These are phyloP conservation scores for Limtongia smithiae DNA, from an alignment of 805 yeast species.

Conservation along the genomic window DNA sequence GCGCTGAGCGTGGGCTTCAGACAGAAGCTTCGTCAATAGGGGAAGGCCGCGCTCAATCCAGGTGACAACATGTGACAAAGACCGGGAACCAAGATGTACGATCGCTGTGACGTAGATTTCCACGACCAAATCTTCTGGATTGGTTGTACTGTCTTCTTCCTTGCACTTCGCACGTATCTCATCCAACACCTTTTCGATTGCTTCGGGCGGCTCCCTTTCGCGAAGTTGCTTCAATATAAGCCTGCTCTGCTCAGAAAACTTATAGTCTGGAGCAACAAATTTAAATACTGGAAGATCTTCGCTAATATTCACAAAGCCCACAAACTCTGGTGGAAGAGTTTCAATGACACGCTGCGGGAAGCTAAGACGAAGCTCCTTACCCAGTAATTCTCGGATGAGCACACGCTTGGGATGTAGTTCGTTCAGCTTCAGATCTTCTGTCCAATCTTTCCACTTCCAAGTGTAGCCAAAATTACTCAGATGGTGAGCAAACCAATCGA, in stretches of 20 bases:
- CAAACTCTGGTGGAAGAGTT: constrained; percentile 63
- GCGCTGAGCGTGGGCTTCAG: constrained; percentile 31
- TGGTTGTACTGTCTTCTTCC: constrained; percentile 29
- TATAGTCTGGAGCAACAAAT: constrained; percentile 33
- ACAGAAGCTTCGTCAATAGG: constrained; percentile 37
- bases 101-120: constrained; percentile 65
- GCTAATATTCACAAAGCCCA: constrained; percentile 10
- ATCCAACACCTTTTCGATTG: constrained; percentile 14
- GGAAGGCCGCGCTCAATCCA: constrained; percentile 46
- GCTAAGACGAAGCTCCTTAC: constrained; percentile 80
- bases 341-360: constrained; percentile 66
- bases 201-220: constrained; percentile 20
- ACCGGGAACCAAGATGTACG: constrained; percentile 81
- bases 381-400: constrained; percentile 72
- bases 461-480: constrained; percentile 89
- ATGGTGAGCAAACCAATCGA: constrained; percentile 92
- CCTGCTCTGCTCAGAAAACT: constrained; percentile 16
- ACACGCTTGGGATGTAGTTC: constrained; percentile 66
- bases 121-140: constrained; percentile 35
- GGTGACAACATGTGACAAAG: constrained; percentile 70
- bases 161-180: constrained; percentile 27
- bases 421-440: constrained; percentile 43
- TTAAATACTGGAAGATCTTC: constrained; percentile 36
- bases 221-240: constrained; percentile 20
- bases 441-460: constrained; percentile 99